phyloP scores from a whole-genome alignment of 306 rosid genomes.

The Gillenia trifoliata region DNA sequence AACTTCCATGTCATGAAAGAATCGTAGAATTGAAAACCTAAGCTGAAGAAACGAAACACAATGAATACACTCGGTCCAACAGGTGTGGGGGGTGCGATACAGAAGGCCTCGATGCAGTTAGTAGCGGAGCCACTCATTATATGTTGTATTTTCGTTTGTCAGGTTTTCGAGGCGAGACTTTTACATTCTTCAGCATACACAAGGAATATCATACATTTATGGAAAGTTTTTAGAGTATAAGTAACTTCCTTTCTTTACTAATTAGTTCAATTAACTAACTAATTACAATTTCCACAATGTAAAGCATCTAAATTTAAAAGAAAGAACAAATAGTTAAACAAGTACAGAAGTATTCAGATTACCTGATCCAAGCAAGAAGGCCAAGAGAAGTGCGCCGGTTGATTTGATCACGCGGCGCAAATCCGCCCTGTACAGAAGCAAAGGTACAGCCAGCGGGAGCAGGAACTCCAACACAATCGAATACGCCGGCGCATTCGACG shows the following conservation, averaged over 20 bases:
- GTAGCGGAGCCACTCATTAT: too few relatives aligned
- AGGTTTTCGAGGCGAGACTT: too few relatives aligned
- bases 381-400: conserved; percentile 62
- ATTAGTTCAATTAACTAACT: neutral
- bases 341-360: neutral
- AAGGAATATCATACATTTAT: too few relatives aligned
- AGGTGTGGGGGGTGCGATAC: too few relatives aligned
- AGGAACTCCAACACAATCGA: conserved; percentile 47
- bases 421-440: conserved; percentile 68
- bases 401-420: conserved; percentile 67
- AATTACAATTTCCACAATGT: neutral
- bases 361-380: conserved; percentile 83
- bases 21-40: too few relatives aligned
- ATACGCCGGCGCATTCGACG: conserved; percentile 49
- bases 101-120: too few relatives aligned
- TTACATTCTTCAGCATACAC: too few relatives aligned
- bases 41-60: too few relatives aligned
- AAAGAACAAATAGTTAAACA: neutral
- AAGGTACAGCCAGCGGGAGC: conserved; percentile 62
- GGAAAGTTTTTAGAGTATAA: too few relatives aligned
- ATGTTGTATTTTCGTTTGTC: too few relatives aligned
- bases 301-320: neutral
- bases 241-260: neutral
- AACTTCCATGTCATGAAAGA: neutral
- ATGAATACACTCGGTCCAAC: too few relatives aligned